phyloP scores from a whole-genome alignment of 164 flowering plant genomes.

The Piper betle region DNA sequence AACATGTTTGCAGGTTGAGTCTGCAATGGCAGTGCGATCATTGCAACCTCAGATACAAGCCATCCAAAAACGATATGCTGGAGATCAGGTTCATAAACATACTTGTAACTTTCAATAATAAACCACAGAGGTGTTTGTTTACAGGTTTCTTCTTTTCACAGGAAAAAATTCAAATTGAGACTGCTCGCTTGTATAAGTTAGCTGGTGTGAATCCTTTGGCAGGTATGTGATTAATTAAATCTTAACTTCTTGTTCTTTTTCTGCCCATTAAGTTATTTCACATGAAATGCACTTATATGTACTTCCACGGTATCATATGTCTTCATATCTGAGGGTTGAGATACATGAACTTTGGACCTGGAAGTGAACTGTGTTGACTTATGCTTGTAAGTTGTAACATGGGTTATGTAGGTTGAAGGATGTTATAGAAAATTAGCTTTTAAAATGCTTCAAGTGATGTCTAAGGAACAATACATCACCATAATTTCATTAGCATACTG shows the following conservation, averaged over 20 bases:
- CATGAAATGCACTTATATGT: background rate
- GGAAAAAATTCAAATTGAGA: slow-evolving; percentile 92
- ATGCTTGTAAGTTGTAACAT: too few species aligned
- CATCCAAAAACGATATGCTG: slow-evolving; percentile 77
- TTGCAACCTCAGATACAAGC: slow-evolving; percentile 87
- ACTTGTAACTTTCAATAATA: background rate
- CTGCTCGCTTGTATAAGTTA: slow-evolving; percentile 82
- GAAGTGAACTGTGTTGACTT: too few species aligned
- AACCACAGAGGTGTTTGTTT: background rate
- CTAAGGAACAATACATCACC: too few species aligned
- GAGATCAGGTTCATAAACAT: slow-evolving; percentile 57
- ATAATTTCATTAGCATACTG: too few species aligned
- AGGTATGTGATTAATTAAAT: slow-evolving; percentile 25
- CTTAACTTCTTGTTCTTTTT: background rate
- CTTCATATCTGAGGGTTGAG: background rate
- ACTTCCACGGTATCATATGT: background rate
- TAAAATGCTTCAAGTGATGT: too few species aligned
- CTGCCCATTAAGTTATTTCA: too few species aligned
- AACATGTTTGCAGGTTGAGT: slow-evolving; percentile 53
- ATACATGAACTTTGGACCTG: background rate
- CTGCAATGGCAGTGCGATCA: slow-evolving; percentile 89
- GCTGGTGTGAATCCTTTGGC: slow-evolving; percentile 96
- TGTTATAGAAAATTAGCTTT: too few species aligned
- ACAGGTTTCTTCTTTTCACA: slow-evolving; percentile 19
- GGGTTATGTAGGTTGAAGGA: too few species aligned